A percentile compares a stretch with the other conserved stretches of the same genome.
Evolutionary conservation across 1,284 basidiomycete genomes (phyloP).

Genomic region (Ganoderma resinaceum): DNA sequence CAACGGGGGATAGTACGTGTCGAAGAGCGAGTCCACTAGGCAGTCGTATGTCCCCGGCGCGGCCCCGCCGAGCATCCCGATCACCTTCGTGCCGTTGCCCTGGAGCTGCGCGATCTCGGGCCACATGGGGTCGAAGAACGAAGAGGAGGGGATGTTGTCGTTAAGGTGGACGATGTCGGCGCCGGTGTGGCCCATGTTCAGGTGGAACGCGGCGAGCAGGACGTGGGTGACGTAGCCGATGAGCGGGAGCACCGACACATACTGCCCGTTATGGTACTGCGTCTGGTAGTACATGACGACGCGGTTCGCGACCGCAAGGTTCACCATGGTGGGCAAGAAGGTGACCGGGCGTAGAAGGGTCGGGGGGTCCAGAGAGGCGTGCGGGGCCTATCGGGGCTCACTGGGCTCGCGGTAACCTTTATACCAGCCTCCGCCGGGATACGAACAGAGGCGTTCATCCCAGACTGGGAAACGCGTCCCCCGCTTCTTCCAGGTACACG

Average conservation of each 20-base stretch:
- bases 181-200: conserved; percentile 22
- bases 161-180: conserved; percentile 24
- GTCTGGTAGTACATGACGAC: conserved; percentile 26
- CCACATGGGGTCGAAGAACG: conserved; percentile 22
- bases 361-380: not conserved
- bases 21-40: conserved; percentile 16
- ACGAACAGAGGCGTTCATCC: not conserved
- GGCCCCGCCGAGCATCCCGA: conserved; percentile 23
- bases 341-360: not conserved
- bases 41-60: conserved; percentile 23
- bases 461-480: not conserved
- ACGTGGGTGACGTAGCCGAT: conserved; percentile 24
- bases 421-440: not conserved
- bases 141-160: conserved; percentile 11
- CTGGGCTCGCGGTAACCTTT: not conserved
- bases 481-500: conserved; percentile 15
- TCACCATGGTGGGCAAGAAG: conserved; percentile 7
- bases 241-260: conserved; percentile 21
- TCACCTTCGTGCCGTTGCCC: conserved; percentile 22
- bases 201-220: conserved; percentile 22
- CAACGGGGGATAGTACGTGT: conserved; percentile 20
- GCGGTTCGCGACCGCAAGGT: conserved; percentile 20
- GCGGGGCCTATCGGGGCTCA: not conserved
- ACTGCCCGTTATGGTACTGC: conserved; percentile 18
- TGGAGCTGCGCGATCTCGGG: conserved; percentile 20